phyloP scores from a whole-genome alignment of 306 rosid genomes.

The Pyrus bretschneideri region DNA sequence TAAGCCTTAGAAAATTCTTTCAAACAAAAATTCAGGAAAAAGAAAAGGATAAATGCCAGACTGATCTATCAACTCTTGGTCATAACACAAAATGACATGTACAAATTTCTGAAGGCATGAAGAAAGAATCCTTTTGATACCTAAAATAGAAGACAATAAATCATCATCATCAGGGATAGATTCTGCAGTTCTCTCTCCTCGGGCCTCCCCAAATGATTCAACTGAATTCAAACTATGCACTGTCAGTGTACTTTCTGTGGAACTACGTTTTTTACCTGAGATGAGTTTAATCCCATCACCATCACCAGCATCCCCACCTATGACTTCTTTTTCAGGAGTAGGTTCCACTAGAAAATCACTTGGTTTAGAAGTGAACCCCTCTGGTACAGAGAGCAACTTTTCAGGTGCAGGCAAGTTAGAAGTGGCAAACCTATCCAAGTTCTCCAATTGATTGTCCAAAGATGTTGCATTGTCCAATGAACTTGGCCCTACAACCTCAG shows the following conservation, averaged over 20 bases:
- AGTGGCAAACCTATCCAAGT: constrained; percentile 39
- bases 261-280: constrained; percentile 79
- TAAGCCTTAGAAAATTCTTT: not conserved
- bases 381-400: constrained; percentile 54
- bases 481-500: constrained; percentile 3
- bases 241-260: constrained; percentile 73
- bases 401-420: constrained; percentile 70
- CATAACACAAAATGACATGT: not conserved
- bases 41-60: not conserved
- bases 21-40: not conserved
- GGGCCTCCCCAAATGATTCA: constrained; percentile 58
- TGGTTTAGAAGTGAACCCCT: constrained; percentile 35
- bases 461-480: constrained; percentile 25
- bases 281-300: constrained; percentile 29
- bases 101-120: constrained; percentile 2
- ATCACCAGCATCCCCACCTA: constrained; percentile 29
- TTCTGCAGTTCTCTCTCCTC: constrained; percentile 51
- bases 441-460: constrained; percentile 25
- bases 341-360: constrained; percentile 45
- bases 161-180: constrained; percentile 93
- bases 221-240: constrained; percentile 60
- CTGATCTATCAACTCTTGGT: constrained; percentile 5
- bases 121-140: constrained; percentile 30
- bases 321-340: constrained; percentile 52
- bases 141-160: constrained; percentile 92